Percentiles rank a stretch among this genome's conserved stretches.
These are phyloP conservation scores for Akanthomyces uredinophilus DNA, from an alignment of 2,329 filamentous ascomycete species.

Conservation along the genomic window DNA sequence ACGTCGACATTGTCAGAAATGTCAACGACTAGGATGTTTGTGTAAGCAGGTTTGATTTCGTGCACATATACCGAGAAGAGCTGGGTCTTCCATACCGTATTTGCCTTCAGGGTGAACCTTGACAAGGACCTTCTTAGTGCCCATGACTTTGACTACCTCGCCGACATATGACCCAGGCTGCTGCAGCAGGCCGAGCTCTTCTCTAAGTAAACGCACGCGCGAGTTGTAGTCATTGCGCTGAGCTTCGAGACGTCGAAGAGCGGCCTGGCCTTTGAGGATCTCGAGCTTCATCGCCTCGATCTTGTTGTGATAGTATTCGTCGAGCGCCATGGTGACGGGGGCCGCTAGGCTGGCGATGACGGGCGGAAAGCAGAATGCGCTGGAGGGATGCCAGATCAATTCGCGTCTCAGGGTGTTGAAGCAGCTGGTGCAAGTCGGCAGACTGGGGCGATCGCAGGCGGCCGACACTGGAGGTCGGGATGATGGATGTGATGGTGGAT, in stretches of 20 bases:
- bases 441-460: not conserved
- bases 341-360: slow-evolving; percentile 12
- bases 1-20: slow-evolving; percentile 93
- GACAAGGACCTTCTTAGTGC: slow-evolving; percentile 97
- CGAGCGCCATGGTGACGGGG: slow-evolving; percentile 79
- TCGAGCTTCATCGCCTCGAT: slow-evolving; percentile 99
- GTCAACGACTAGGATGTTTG: slow-evolving; percentile 69
- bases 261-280: slow-evolving; percentile 97
- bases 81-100: slow-evolving; percentile 67
- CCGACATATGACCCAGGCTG: slow-evolving; percentile 98
- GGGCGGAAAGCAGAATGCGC: not conserved
- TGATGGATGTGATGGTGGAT: slow-evolving; percentile 12
- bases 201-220: slow-evolving; percentile 84
- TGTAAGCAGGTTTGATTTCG: slow-evolving; percentile 3
- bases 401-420: not conserved
- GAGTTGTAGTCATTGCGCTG: slow-evolving; percentile 99
- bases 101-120: slow-evolving; percentile 99
- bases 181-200: slow-evolving; percentile 92
- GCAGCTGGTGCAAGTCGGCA: not conserved
- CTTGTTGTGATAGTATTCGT: slow-evolving; percentile 99
- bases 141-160: slow-evolving; percentile 99
- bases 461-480: slow-evolving; percentile 13
- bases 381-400: slow-evolving; percentile 6
- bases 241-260: slow-evolving; percentile 88
- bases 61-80: not conserved